Conservation (phyloP, 2,329 filamentous ascomycete genomes). For the Fusarium pseudograminearum region DNA sequence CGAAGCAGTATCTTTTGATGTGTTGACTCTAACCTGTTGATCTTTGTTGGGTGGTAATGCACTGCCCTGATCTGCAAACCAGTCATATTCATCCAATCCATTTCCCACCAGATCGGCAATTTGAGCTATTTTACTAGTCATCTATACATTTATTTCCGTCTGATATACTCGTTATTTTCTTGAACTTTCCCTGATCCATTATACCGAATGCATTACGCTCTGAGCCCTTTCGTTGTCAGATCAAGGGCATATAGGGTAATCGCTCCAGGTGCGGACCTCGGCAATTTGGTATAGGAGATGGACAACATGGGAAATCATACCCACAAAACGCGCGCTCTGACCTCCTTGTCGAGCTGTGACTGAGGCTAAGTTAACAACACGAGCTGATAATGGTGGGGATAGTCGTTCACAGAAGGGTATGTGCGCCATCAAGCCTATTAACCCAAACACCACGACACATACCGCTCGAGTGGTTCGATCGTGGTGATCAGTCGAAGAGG, state of each 20-base stretch:
- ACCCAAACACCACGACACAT: background rate
- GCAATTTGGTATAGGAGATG: no score
- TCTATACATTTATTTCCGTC: rapidly evolving
- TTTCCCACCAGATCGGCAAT: background rate
- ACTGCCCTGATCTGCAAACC: background rate
- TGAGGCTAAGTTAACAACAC: background rate
- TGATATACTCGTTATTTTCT: background rate
- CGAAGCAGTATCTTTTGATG: background rate
- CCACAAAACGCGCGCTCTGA: background rate
- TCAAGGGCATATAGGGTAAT: no score
- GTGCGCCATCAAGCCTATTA: background rate
- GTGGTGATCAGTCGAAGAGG: background rate
- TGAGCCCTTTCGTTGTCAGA: no score
- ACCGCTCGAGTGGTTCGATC: background rate
- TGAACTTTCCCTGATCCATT: no score
- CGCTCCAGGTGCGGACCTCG: no score
- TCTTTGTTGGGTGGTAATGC: no score
- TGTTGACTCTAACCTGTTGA: background rate
- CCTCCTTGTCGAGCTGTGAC: background rate
- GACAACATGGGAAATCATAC: background rate
- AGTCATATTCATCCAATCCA: no score
- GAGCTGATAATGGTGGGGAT: background rate
- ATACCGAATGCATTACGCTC: no score
- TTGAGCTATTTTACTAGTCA: background rate
- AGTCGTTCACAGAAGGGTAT: background rate